Conservation (phyloP, 805 yeast species). For the Lipomyces chichibuensis region DNA sequence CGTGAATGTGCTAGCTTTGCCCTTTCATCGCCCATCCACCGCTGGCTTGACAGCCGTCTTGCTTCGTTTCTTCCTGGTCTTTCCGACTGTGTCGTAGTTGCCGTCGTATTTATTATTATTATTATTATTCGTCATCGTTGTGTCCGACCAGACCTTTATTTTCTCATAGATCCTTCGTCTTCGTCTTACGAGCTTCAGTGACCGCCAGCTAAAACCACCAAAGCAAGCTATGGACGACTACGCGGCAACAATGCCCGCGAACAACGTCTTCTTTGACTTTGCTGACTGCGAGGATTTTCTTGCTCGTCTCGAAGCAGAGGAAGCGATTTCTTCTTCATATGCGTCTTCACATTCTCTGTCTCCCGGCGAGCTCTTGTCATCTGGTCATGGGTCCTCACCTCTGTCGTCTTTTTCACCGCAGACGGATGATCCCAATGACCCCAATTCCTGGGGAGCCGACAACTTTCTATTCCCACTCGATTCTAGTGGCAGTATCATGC, state of each 20-base stretch:
- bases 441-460: slow-evolving; percentile 27
- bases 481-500: background rate
- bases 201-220: background rate
- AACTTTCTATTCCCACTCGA: slow-evolving; percentile 29
- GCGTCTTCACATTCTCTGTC: slow-evolving; percentile 27
- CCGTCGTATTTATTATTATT: background rate
- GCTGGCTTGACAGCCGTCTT: background rate
- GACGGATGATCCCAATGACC: slow-evolving; percentile 19
- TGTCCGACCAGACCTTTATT: background rate
- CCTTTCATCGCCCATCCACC: background rate
- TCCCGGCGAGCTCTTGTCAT: slow-evolving; percentile 29
- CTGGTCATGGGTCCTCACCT: slow-evolving; percentile 34
- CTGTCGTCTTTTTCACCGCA: slow-evolving; percentile 27
- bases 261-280: slow-evolving; percentile 34
- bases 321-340: slow-evolving; percentile 20
- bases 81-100: background rate
- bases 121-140: background rate
- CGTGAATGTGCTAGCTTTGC: background rate
- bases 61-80: background rate
- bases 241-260: slow-evolving; percentile 6
- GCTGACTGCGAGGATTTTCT: slow-evolving; percentile 39
- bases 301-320: slow-evolving; percentile 36
- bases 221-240: slow-evolving; percentile 19
- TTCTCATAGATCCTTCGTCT: background rate
- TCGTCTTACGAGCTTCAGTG: background rate